These are phyloP conservation scores for Penicillium parvum DNA, from an alignment of 495 filamentous ascomycete genomes.

Conservation along the genomic window DNA sequence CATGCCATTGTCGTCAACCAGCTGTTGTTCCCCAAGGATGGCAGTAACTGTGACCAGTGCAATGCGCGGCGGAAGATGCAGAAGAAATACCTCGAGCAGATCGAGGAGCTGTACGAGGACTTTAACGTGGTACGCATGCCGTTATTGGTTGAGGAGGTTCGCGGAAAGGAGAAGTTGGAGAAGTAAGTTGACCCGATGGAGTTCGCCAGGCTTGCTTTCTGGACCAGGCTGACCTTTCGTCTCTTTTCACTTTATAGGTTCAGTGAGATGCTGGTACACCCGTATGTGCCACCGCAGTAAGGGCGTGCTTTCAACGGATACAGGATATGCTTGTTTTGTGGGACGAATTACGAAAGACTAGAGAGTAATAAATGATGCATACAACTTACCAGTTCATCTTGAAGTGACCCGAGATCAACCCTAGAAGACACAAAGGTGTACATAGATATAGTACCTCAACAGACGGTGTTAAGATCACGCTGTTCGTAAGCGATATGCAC, in stretches of 20 bases:
- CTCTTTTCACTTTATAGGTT: constrained; percentile 51
- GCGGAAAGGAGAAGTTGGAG: constrained; percentile 90
- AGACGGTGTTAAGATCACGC: too few species aligned
- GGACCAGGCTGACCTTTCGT: constrained; percentile 18
- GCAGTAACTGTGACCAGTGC: constrained; percentile 89
- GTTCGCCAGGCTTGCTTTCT: not conserved
- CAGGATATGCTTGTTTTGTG: constrained; percentile 21
- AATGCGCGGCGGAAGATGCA: constrained; percentile 96
- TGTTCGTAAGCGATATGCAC: too few species aligned
- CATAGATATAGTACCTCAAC: too few species aligned
- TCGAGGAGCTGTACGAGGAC: constrained; percentile 97
- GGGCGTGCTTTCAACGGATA: constrained; percentile 10
- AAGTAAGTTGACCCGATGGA: constrained; percentile 53
- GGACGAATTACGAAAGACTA: constrained; percentile 48
- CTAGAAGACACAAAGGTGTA: too few species aligned
- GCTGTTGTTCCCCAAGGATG: constrained; percentile 84
- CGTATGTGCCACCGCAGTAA: constrained; percentile 73
- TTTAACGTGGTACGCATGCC: constrained; percentile 99
- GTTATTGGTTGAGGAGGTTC: constrained; percentile 86
- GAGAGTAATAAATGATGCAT: constrained; percentile 39
- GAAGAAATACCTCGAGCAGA: constrained; percentile 98
- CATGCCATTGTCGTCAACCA: constrained; percentile 98
- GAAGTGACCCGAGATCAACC: not conserved
- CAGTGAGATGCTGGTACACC: constrained; percentile 86
- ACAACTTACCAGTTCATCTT: too few species aligned